A percentile compares a stretch with the other conserved stretches of the same genome.
Evolutionary conservation across 2,329 filamentous ascomycete genomes (phyloP).

Genomic region (Coleophoma crateriformis): DNA sequence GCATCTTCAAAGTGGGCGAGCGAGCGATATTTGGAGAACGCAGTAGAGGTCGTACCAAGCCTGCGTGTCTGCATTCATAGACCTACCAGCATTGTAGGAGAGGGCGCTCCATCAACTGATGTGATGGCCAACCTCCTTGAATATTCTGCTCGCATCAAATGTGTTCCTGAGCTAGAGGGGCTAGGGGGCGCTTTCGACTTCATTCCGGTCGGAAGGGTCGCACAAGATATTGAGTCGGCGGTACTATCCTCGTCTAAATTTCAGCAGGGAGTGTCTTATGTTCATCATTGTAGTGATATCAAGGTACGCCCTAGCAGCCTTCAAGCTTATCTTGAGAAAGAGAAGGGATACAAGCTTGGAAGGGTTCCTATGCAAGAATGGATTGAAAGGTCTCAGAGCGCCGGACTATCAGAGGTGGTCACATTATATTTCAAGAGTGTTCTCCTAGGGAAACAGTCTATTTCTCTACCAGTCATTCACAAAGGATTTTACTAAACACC

Average conservation of each 20-base stretch:
- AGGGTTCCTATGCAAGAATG: background rate
- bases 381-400: background rate
- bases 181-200: background rate
- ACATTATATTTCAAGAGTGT: too few species aligned
- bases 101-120: conserved; percentile 3
- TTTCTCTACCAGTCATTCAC: too few species aligned
- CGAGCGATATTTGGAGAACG: conserved; percentile 25
- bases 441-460: too few species aligned
- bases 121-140: conserved; percentile 5
- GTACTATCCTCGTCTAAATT: background rate
- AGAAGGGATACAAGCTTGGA: background rate
- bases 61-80: conserved; percentile 4
- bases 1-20: conserved; percentile 27
- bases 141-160: background rate
- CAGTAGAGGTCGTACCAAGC: background rate
- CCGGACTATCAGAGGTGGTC: too few species aligned
- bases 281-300: background rate
- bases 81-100: conserved; percentile 9
- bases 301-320: background rate
- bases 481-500: too few species aligned
- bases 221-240: background rate
- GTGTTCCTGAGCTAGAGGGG: background rate
- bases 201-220: background rate
- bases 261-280: background rate
- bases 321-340: background rate